Base-by-base conservation (phyloP, 2,329 filamentous ascomycete species). In the Phoma sp. region DNA sequence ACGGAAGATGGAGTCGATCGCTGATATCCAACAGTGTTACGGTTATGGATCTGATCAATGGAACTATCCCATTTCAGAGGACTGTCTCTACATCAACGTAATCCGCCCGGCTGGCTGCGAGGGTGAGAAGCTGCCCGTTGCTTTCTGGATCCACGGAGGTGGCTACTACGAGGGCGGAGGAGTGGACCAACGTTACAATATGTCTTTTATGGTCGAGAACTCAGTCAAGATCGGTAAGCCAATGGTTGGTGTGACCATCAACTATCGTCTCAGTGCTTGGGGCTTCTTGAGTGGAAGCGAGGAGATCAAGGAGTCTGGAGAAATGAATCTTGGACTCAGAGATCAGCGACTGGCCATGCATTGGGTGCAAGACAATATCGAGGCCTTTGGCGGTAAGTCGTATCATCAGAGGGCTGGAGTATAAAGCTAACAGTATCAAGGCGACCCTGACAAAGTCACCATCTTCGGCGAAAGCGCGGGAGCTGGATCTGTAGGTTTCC, bases 271-370 rank as follows among this genome's bases (percentile, higher is more conserved):
- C 35, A 65, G 64, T 51, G 62, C 67, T 17, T 81, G 91, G 64
- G 90, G 90, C 0, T 92, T 94, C 68, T 72, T 90, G 22, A 80
- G 83, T 24, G 69, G 70, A 36, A 69, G 65, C 19, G 57, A 73
- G 39, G 70, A 74, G 45, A 56, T 73, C 24, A 47, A 59, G 7
- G 56, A 70, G n/a, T 60, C 53, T 12, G 86, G 84, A 13, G 75
- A 80, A 51, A 72, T 80, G 58, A 76, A 80, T 36, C 61, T 80
- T n/a, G 80, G 78, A 15, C 67, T 81, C 2, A 68, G 73, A 27
- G 80, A 82, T 59, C 79, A 81, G 60, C 70, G 78, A n/a, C 57
- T 79, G 19, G 80, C 77, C 1, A 49, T 82, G 38, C 76, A 78
- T 19, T 81, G 78, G 78, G 65, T 81, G 2, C 70, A 73, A 38